Percentiles rank a stretch among this genome's conserved stretches.
phyloP scores from a whole-genome alignment of 164 flowering plant genomes.

The Euptelea pleiosperma region DNA sequence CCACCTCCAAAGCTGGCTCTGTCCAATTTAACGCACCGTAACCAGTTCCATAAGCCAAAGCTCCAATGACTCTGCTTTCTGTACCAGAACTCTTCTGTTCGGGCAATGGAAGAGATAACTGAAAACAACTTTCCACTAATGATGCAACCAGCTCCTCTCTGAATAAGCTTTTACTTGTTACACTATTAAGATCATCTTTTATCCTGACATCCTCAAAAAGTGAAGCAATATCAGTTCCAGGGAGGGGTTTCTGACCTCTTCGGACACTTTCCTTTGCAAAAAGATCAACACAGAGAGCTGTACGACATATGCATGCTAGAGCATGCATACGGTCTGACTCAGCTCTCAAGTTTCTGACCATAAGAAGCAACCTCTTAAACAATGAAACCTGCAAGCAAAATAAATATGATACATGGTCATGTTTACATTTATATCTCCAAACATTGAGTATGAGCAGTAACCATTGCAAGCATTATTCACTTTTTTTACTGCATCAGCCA shows the following conservation, averaged over 20 bases:
- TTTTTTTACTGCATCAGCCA: neutral
- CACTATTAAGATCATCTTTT: constrained; percentile 81
- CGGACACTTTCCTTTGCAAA: constrained; percentile 97
- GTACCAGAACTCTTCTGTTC: constrained; percentile 89
- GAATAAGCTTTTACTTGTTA: constrained; percentile 79
- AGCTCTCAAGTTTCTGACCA: constrained; percentile 98
- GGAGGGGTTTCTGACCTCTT: constrained; percentile 95
- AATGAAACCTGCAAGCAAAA: constrained; percentile 72
- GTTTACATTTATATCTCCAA: no score
- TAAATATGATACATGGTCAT: constrained; percentile 6
- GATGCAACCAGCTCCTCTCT: constrained; percentile 97
- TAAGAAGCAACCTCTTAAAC: constrained; percentile 89
- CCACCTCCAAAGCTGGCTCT: constrained; percentile 95
- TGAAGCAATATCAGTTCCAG: constrained; percentile 96
- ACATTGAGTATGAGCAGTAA: no score
- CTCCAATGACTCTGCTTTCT: constrained; percentile 98
- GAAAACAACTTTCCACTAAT: constrained; percentile 96
- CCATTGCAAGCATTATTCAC: no score
- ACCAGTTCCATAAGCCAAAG: constrained; percentile 99
- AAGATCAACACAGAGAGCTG: constrained; percentile 98
- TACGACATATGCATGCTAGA: constrained; percentile 93
- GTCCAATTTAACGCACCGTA: constrained; percentile 99
- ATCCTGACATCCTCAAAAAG: constrained; percentile 89
- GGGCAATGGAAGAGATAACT: constrained; percentile 93
- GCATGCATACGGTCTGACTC: constrained; percentile 99